phyloP scores from a whole-genome alignment of 2,329 filamentous ascomycete genomes.

The Pezicula radicicola region DNA sequence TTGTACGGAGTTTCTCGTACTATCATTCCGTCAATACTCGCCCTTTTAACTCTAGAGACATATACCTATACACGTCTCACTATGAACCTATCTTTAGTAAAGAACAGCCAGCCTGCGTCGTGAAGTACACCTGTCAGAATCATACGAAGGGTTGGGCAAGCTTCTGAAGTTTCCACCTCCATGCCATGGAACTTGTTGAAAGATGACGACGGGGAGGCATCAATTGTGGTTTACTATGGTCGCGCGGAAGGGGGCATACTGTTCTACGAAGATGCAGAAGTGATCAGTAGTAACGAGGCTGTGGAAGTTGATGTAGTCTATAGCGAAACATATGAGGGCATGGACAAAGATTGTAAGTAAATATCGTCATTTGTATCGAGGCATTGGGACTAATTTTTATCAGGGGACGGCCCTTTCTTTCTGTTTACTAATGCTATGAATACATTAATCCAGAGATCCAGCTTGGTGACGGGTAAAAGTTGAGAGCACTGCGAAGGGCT shows the following conservation, averaged over 20 bases:
- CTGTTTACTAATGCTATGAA: slow-evolving; percentile 23
- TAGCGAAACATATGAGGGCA: slow-evolving; percentile 17
- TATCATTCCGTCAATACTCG: too few relatives aligned
- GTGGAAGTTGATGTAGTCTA: slow-evolving; percentile 18
- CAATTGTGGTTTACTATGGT: slow-evolving; percentile 17
- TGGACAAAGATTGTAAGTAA: slow-evolving; percentile 11
- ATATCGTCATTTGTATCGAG: background rate
- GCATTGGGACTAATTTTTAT: background rate
- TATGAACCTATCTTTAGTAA: too few relatives aligned
- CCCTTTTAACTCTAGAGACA: too few relatives aligned
- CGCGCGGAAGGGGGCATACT: slow-evolving; percentile 17
- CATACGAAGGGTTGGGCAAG: background rate
- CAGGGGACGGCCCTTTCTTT: slow-evolving; percentile 21
- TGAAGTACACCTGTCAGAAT: background rate
- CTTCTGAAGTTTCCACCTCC: background rate
- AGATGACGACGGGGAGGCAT: slow-evolving; percentile 3
- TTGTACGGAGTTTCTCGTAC: too few relatives aligned
- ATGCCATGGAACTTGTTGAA: background rate
- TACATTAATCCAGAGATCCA: slow-evolving; percentile 6
- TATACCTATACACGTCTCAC: too few relatives aligned
- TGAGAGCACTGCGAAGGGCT: slow-evolving; percentile 5
- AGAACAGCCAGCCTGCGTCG: background rate
- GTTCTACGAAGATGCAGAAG: slow-evolving; percentile 11
- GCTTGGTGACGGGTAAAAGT: slow-evolving; percentile 11
- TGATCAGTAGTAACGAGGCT: slow-evolving; percentile 7